A percentile compares a stretch with the other conserved stretches of the same genome.
Evolutionary conservation across 1,284 basidiomycete genomes (phyloP).

Genomic region (Phellopilus nigrolimitatus): DNA sequence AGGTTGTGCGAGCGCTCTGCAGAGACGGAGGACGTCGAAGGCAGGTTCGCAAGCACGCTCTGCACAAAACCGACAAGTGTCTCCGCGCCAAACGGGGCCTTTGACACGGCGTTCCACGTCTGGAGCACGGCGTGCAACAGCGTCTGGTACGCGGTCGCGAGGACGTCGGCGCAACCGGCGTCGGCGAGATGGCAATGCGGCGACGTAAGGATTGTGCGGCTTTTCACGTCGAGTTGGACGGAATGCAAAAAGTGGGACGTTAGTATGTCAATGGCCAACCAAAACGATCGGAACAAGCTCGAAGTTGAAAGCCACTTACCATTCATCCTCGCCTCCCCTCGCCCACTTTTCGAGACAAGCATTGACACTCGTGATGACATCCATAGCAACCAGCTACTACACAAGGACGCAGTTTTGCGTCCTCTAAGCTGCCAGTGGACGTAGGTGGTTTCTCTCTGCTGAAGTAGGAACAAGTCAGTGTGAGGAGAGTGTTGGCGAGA

Average conservation of each 20-base stretch:
- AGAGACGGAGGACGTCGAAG: conserved; percentile 58
- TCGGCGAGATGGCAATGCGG: conserved; percentile 55
- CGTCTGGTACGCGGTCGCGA: conserved; percentile 62
- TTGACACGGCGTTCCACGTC: conserved; percentile 43
- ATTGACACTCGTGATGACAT: conserved; percentile 45
- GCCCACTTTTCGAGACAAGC: conserved; percentile 48
- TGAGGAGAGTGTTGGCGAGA: no score
- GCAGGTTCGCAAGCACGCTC: conserved; percentile 53
- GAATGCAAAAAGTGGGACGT: conserved; percentile 17
- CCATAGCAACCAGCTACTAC: conserved; percentile 36
- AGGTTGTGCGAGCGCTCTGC: conserved; percentile 36
- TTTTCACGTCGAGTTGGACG: conserved; percentile 27
- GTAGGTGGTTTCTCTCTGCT: no score
- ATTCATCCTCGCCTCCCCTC: conserved; percentile 54
- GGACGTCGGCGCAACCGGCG: conserved; percentile 44
- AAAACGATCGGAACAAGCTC: neutral
- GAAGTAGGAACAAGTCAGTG: no score
- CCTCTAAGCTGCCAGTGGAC: neutral
- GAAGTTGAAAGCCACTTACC: conserved; percentile 36
- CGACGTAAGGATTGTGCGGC: conserved; percentile 52
- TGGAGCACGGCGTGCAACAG: conserved; percentile 53
- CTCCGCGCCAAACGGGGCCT: conserved; percentile 40
- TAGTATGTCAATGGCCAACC: neutral
- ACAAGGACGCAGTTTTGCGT: neutral
- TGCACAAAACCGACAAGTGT: conserved; percentile 58